Evolutionary conservation across 164 flowering plant species (phyloP).

Genomic region (Malania oleifera): DNA sequence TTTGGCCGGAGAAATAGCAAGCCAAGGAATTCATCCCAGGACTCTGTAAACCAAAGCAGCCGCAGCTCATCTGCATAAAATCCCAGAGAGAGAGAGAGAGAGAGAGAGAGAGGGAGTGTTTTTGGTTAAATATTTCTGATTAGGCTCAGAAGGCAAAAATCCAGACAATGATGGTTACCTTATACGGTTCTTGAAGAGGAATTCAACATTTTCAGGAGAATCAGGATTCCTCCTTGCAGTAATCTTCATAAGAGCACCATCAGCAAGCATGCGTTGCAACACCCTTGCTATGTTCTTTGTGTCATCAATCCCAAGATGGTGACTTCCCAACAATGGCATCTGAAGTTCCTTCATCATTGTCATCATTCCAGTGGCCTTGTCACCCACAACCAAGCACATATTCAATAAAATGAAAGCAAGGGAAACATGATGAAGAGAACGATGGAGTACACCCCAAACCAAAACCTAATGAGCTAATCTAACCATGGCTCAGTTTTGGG

Average conservation of each 20-base stretch:
- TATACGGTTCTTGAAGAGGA: conserved; percentile 66
- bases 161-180: conserved; percentile 16
- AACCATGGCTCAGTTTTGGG: neutral
- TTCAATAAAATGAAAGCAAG: too few species aligned
- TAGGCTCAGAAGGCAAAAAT: neutral
- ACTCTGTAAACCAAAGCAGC: too few species aligned
- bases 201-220: conserved; percentile 47
- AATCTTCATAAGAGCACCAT: conserved; percentile 74
- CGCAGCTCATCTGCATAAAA: too few species aligned
- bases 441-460: neutral
- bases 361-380: conserved; percentile 91
- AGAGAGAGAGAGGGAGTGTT: too few species aligned
- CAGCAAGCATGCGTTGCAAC: conserved; percentile 71
- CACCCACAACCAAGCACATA: conserved; percentile 15
- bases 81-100: too few species aligned
- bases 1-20: too few species aligned
- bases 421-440: neutral
- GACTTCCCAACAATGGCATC: conserved; percentile 72
- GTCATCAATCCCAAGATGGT: conserved; percentile 97
- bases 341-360: conserved; percentile 73
- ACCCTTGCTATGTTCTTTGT: conserved; percentile 84
- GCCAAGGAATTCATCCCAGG: neutral
- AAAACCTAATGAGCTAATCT: neutral
- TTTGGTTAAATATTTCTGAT: neutral
- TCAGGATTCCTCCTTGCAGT: conserved; percentile 60